These are phyloP conservation scores for Bretschneidera sinensis DNA, from an alignment of 345 rosid genomes.

Conservation along the genomic window DNA sequence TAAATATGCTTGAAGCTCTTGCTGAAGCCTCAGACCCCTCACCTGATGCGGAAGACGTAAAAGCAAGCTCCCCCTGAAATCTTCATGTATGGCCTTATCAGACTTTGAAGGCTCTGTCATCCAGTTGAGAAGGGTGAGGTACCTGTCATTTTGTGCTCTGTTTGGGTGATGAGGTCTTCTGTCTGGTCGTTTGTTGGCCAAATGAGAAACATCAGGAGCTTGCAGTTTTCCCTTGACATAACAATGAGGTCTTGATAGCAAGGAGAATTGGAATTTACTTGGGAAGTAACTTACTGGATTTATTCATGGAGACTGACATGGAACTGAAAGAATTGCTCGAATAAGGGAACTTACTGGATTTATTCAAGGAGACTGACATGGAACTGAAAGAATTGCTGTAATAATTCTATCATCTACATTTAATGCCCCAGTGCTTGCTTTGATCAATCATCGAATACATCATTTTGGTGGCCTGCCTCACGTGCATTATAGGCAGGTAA, in stretches of 20 bases:
- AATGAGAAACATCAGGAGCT: conserved; percentile 13
- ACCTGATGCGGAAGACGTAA: conserved; percentile 11
- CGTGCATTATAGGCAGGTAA: too few relatives aligned
- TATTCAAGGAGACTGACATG: conserved; percentile 12
- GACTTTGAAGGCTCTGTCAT: conserved; percentile 10
- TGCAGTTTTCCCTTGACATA: conserved; percentile 8
- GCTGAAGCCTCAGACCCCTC: conserved; percentile 54
- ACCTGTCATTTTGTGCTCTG: conserved; percentile 14
- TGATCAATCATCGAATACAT: conserved; percentile 13
- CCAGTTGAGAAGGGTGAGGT: conserved; percentile 15
- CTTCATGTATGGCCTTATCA: neutral
- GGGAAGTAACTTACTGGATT: neutral
- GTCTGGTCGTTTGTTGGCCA: conserved; percentile 15
- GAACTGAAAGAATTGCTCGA: neutral
- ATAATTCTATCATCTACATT: conserved; percentile 12
- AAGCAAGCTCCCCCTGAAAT: conserved; percentile 31
- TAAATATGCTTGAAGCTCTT: conserved; percentile 54
- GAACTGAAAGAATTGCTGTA: neutral
- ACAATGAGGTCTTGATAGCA: neutral
- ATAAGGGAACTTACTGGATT: conserved; percentile 4
- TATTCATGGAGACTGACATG: conserved; percentile 12
- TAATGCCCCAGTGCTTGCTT: too few relatives aligned
- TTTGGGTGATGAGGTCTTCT: conserved; percentile 15
- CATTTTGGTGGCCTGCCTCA: neutral
- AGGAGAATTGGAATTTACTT: neutral